Base-by-base conservation (phyloP, 495 filamentous ascomycete genomes). In the Talaromyces nanjingensis region DNA sequence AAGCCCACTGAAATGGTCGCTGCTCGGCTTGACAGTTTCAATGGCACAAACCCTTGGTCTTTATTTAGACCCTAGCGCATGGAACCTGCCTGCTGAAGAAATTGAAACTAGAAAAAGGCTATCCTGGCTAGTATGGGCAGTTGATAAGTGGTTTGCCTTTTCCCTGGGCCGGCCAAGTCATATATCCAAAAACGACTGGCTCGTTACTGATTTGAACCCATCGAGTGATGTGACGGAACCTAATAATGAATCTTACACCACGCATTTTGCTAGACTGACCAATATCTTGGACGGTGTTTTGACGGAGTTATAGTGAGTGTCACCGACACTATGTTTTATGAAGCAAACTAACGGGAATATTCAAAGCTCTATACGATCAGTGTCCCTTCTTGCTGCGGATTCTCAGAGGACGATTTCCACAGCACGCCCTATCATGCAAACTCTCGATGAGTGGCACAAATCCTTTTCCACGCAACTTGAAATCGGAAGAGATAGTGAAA, bases 41-140 rank as follows among this genome's bases (percentile, higher is more conserved):
- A 59, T 59, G 56, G 56, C 56, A 33, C 56, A 59, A 37, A 59
- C 56, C 27, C 56, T 59, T 24, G 56, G 56, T 29, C 56, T 59
- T 37, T 16, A 59, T 37, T 9, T 59, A 11, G 56, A 59, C 31
- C 29, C 56, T 4, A 59, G 27, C 56, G 27, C 27, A 1, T 59
- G 56, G 56, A 37, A 59, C 6, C 56, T 59, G 5, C 56, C 56
- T 12, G 3, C 56, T 18, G 56, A 37, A 9, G 56, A 59, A 37
- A 59, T 59, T 7, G 31, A 59, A 12, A 59, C 27, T 22, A 33
- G 56, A 7, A 59, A 37, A 22, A 37, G 31, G 24, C 4, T 59
- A 20, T 33, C 27, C 16, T 59, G 56, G 56, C 18, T 59, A 2
- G 56, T 59, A 18, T 59, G 56, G 56, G 56, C 31, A 0, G 31